Evolutionary conservation across 345 rosid species (phyloP), one percentile per base, ranked within the genome.

Genomic region (Ricinus communis): DNA sequence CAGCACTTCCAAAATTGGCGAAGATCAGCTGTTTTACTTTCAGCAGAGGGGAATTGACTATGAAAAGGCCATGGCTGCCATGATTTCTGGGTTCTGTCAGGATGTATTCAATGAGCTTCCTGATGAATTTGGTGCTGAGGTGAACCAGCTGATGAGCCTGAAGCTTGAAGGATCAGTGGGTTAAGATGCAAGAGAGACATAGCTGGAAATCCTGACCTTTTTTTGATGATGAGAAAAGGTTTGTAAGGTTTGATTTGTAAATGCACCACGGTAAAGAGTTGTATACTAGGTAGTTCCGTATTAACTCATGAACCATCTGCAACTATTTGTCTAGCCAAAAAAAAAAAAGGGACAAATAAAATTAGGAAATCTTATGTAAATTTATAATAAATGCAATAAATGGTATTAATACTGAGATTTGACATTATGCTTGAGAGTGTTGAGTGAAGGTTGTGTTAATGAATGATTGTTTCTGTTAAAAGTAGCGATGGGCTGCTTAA

Each of bases 91-190:
- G 62, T 94, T 91, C 71, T 94, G 97, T 85, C 85, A 79, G 8
- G 95, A 90, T 28, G 96, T 94, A 1, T 91, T 92, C 92, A 94
- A 91, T 28, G 93, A 94, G 76, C 83, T 95, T 19, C 97, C 97
- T 9, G 95, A 91, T 27, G 97, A 94, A 78, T 92, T 92, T 38
- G 91, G 97, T 45, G 82, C 97, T 0, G 99, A 94, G 85, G 97
- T 92, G 76, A 85, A 87, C 81, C 90, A 88, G 71, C 90, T 95
- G 56, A 90, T 94, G 96, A 90, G 93, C 77, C 82, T 94, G 83
- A 92, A 94, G 84, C 96, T 94, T 3, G 97, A 91, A 74, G 95
- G 97, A 58, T 91, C 96, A 0, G 99, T 94, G 46, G 99, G 99
- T 69, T 95, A 90, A 72, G 30, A 54, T 24, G 41, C 16, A n/a